These are phyloP conservation scores for Moniliophthora roreri DNA, from an alignment of 1,284 basidiomycete genomes.

Conservation along the genomic window DNA sequence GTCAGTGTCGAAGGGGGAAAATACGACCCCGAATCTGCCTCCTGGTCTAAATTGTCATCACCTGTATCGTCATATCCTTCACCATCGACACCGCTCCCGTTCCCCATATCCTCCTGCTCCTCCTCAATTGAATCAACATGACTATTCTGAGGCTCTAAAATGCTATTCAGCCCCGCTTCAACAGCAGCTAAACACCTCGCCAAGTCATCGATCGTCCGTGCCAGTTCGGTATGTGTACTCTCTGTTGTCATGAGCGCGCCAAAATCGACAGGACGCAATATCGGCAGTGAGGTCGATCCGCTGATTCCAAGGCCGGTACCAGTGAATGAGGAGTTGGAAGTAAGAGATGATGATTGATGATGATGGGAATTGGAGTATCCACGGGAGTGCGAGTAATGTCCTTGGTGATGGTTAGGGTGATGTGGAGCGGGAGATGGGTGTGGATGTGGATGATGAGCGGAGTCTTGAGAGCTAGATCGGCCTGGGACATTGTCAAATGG, in stretches of 20 bases:
- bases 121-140: slow-evolving; percentile 54
- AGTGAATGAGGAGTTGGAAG: slow-evolving; percentile 20
- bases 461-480: slow-evolving; percentile 7
- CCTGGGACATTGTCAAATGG: slow-evolving; percentile 26
- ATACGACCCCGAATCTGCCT: too few species aligned
- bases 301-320: background rate
- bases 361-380: slow-evolving; percentile 10
- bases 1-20: too few species aligned
- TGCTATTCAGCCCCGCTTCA: slow-evolving; percentile 64
- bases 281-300: slow-evolving; percentile 34
- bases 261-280: slow-evolving; percentile 70
- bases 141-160: slow-evolving; percentile 51
- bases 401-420: too few species aligned
- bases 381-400: slow-evolving; percentile 15
- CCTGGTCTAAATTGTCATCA: too few species aligned
- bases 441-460: slow-evolving; percentile 17
- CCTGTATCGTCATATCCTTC: background rate
- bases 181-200: slow-evolving; percentile 80
- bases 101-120: slow-evolving; percentile 43
- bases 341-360: slow-evolving; percentile 19
- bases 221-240: slow-evolving; percentile 71
- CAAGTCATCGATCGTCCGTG: slow-evolving; percentile 77
- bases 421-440: too few species aligned
- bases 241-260: slow-evolving; percentile 58
- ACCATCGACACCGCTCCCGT: slow-evolving; percentile 17